These are phyloP conservation scores for Pseudopyrenochaeta lycopersici DNA, from an alignment of 2,329 filamentous ascomycete genomes.

Conservation along the genomic window DNA sequence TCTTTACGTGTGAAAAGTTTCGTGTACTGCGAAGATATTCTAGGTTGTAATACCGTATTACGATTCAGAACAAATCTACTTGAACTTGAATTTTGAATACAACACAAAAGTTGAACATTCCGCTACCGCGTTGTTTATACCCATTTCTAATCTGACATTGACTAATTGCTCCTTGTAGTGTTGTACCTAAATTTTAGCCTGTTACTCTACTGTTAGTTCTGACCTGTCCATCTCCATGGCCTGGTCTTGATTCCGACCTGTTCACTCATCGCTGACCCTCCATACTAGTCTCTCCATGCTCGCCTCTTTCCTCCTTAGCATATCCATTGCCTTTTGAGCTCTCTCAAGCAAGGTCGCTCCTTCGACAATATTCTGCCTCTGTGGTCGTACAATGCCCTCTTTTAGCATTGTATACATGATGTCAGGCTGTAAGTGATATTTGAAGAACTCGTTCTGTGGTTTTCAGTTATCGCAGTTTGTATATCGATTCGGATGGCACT, in stretches of 20 bases:
- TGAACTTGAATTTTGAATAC: too few species aligned
- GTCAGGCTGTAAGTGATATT: conserved; percentile 62
- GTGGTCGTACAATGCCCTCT: conserved; percentile 52
- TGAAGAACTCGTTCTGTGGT: conserved; percentile 65
- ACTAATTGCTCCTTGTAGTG: too few species aligned
- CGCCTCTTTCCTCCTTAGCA: conserved; percentile 54
- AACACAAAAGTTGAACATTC: background rate
- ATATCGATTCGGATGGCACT: conserved; percentile 33
- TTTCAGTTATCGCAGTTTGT: too few species aligned
- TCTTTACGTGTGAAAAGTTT: too few species aligned
- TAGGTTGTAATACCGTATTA: too few species aligned
- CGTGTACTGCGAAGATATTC: background rate
- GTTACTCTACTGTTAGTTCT: too few species aligned
- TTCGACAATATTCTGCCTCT: conserved; percentile 53
- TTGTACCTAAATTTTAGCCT: too few species aligned
- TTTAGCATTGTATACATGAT: conserved; percentile 62
- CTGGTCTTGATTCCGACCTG: background rate
- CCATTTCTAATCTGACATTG: too few species aligned
- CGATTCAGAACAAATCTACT: too few species aligned
- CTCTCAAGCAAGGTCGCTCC: conserved; percentile 53
- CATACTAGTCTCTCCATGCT: conserved; percentile 58
- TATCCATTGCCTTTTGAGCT: conserved; percentile 55
- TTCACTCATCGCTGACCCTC: conserved; percentile 38
- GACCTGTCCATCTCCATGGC: background rate
- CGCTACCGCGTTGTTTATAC: too few species aligned